Conservation (phyloP, 148 eudicot genomes). For the Camellia japonica region DNA sequence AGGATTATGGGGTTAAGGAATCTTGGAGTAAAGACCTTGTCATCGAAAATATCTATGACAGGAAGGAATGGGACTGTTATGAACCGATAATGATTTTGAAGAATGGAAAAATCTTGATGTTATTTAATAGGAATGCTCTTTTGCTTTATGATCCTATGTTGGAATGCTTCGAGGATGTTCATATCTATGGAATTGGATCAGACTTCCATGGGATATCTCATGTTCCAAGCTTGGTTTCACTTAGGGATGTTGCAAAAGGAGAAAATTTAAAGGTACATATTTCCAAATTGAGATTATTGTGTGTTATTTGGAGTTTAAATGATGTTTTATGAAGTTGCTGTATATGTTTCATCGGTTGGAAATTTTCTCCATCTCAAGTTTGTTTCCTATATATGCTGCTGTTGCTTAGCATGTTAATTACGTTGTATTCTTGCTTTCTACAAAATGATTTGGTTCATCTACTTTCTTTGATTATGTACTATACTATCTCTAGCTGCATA, state of each 20-base stretch:
- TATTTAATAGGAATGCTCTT: not conserved
- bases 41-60: not conserved
- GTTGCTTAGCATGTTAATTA: not conserved
- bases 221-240: not conserved
- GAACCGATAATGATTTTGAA: not conserved
- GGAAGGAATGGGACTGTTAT: not conserved
- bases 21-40: not conserved
- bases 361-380: too few relatives aligned
- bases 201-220: not conserved
- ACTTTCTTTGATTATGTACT: not conserved
- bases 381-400: too few relatives aligned
- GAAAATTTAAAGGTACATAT: not conserved
- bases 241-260: not conserved
- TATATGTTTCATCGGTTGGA: too few relatives aligned
- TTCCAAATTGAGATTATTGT: too few relatives aligned
- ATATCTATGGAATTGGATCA: not conserved
- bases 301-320: not conserved
- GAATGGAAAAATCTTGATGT: not conserved
- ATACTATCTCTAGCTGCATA: not conserved
- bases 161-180: not conserved
- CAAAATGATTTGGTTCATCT: not conserved
- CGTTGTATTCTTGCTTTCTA: not conserved
- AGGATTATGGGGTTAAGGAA: too few relatives aligned
- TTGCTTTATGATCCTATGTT: not conserved
- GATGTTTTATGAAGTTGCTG: not conserved